Evolutionary conservation across 2,329 filamentous ascomycete genomes (phyloP).

Genomic region (Aspergillus unguis): DNA sequence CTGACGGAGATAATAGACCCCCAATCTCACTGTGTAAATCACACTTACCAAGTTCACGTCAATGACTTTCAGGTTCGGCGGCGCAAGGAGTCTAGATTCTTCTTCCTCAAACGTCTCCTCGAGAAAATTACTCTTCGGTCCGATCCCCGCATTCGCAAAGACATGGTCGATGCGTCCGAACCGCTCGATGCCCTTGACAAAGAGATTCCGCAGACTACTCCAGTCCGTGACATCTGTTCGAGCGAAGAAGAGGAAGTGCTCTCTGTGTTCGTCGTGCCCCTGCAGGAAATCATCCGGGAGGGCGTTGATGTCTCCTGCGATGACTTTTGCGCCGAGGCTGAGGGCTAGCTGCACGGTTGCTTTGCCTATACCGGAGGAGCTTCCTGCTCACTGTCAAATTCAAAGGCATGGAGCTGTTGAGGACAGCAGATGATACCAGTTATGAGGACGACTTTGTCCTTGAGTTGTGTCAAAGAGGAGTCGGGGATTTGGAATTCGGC

Average conservation of each 20-base stretch:
- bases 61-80: slow-evolving; percentile 44
- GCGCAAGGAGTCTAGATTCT: slow-evolving; percentile 44
- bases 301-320: slow-evolving; percentile 52
- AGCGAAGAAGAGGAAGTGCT: slow-evolving; percentile 41
- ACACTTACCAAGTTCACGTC: slow-evolving; percentile 52
- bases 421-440: slow-evolving; percentile 41
- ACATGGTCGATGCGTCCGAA: slow-evolving; percentile 47
- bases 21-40: slow-evolving; percentile 51
- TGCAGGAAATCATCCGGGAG: slow-evolving; percentile 18
- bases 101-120: slow-evolving; percentile 45
- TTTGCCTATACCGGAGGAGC: slow-evolving; percentile 60
- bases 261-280: slow-evolving; percentile 5
- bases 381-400: slow-evolving; percentile 37
- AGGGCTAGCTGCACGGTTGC: slow-evolving; percentile 54
- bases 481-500: slow-evolving; percentile 10
- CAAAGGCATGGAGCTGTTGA: background rate
- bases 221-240: slow-evolving; percentile 51
- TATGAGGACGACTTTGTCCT: slow-evolving; percentile 52
- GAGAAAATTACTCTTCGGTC: slow-evolving; percentile 47
- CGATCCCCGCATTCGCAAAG: slow-evolving; percentile 56
- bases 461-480: slow-evolving; percentile 28
- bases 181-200: slow-evolving; percentile 47
- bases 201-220: slow-evolving; percentile 50
- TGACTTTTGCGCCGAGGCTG: slow-evolving; percentile 52
- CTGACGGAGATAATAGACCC: slow-evolving; percentile 46